Conservation (phyloP, 23 red algal genomes). For the Cyanidiococcus yangmingshanensis region DNA sequence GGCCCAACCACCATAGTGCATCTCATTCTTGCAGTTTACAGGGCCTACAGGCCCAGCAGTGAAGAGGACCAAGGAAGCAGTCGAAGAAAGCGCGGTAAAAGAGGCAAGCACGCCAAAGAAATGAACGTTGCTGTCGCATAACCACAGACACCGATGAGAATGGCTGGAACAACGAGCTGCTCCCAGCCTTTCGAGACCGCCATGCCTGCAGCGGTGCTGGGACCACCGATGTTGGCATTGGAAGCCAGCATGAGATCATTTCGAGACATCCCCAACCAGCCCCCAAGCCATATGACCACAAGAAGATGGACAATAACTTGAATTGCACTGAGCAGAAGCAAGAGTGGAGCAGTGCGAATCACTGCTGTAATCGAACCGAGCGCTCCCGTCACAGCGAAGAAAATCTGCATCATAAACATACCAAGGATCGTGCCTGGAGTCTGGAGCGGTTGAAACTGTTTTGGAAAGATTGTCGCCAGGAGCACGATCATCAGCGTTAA, state of each 20-base stretch:
- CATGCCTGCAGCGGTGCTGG: constrained; percentile 76
- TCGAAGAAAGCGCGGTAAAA: background rate
- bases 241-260: constrained; percentile 39
- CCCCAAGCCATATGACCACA: constrained; percentile 23
- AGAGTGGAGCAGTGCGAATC: constrained; percentile 36
- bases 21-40: too few relatives aligned
- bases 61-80: background rate
- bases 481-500: constrained; percentile 37
- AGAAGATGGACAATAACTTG: constrained; percentile 50
- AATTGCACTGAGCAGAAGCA: constrained; percentile 41
- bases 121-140: constrained; percentile 61
- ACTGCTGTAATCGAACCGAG: constrained; percentile 42
- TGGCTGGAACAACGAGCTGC: constrained; percentile 33
- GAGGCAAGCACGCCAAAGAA: constrained; percentile 30
- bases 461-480: constrained; percentile 47
- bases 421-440: constrained; percentile 26
- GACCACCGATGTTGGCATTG: constrained; percentile 77
- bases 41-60: background rate
- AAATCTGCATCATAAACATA: constrained; percentile 61
- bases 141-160: constrained; percentile 69
- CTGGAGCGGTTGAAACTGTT: constrained; percentile 16
- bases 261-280: constrained; percentile 23
- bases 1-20: too few relatives aligned
- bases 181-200: constrained; percentile 44
- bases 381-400: constrained; percentile 63